A percentile compares a stretch with the other conserved stretches of the same genome.
Conservation (phyloP, 1,139 yeast species). For the Scheffersomyces illinoinensis region DNA sequence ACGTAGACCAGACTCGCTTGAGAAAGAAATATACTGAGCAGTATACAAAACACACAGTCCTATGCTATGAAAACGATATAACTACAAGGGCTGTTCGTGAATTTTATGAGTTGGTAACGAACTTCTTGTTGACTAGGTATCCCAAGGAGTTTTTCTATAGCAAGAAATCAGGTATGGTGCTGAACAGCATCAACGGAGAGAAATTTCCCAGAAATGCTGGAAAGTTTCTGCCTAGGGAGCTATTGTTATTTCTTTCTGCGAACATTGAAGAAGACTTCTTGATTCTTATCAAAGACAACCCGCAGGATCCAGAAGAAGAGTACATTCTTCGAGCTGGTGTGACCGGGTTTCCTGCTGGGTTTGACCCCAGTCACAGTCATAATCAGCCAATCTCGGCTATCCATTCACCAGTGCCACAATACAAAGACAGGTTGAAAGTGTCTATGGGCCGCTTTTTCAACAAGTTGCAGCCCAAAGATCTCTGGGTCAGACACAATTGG, state of each 20-base stretch:
- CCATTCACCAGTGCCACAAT: conserved; percentile 47
- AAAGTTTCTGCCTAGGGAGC: conserved; percentile 15
- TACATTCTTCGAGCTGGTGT: conserved; percentile 36
- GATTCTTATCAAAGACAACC: conserved; percentile 37
- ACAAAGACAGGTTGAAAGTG: conserved; percentile 28
- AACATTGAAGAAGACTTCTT: conserved; percentile 44
- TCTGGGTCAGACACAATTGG: conserved; percentile 47
- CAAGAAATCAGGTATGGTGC: conserved; percentile 13
- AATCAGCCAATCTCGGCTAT: conserved; percentile 39
- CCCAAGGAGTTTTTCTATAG: conserved; percentile 31
- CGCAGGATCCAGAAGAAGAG: conserved; percentile 32
- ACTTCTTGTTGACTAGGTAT: conserved; percentile 30
- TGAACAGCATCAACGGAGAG: conserved; percentile 31
- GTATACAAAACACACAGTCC: conserved; percentile 24
- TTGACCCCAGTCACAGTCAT: conserved; percentile 37
- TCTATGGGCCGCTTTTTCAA: conserved; percentile 44
- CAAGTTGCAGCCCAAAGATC: conserved; percentile 33
- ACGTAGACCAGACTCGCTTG: conserved; percentile 22
- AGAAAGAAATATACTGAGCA: conserved; percentile 20
- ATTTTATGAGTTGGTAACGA: conserved; percentile 28
- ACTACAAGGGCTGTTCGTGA: conserved; percentile 32
- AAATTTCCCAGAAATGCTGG: conserved; percentile 23
- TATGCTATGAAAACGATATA: conserved; percentile 18
- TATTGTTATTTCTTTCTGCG: conserved; percentile 25
- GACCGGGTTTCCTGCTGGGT: conserved; percentile 46